Conservation (phyloP, 2,329 filamentous ascomycete genomes). For the Paraphoma sp. region DNA sequence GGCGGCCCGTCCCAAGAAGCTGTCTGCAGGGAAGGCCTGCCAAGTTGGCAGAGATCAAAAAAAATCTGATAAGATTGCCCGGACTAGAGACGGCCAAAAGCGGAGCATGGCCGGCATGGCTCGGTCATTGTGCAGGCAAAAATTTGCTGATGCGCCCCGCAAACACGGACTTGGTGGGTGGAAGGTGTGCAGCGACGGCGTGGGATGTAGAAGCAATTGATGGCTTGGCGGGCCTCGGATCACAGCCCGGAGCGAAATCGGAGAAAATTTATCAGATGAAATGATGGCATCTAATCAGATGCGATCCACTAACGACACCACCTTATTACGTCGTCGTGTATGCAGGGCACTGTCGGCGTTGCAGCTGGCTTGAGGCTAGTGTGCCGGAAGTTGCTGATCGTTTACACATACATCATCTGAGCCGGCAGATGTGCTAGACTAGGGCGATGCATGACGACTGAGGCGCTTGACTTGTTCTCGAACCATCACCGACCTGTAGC, state of each 20-base stretch:
- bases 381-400: slow-evolving; percentile 20
- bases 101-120: slow-evolving; percentile 12
- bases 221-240: slow-evolving; percentile 19
- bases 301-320: slow-evolving; percentile 10
- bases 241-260: slow-evolving; percentile 17
- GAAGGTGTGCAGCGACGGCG: slow-evolving; percentile 11
- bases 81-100: slow-evolving; percentile 14
- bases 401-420: slow-evolving; percentile 18
- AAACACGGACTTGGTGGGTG: slow-evolving; percentile 16
- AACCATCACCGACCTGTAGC: neutral
- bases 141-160: slow-evolving; percentile 35
- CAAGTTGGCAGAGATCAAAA: neutral
- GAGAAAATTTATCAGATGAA: slow-evolving; percentile 20
- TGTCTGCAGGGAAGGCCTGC: slow-evolving; percentile 13
- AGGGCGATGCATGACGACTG: slow-evolving; percentile 26
- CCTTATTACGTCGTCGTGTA: slow-evolving; percentile 8
- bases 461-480: slow-evolving; percentile 19
- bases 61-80: slow-evolving; percentile 40
- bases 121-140: slow-evolving; percentile 35
- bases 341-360: slow-evolving; percentile 27
- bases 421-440: slow-evolving; percentile 4
- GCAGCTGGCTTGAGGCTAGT: slow-evolving; percentile 28
- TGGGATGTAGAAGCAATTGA: slow-evolving; percentile 23
- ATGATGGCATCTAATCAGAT: slow-evolving; percentile 33
- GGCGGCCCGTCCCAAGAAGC: slow-evolving; percentile 28